Percentiles rank a stretch among this genome's conserved stretches.
Evolutionary conservation across 1,139 yeast genomes (phyloP).

Genomic region (Nakaseomyces glabratus): DNA sequence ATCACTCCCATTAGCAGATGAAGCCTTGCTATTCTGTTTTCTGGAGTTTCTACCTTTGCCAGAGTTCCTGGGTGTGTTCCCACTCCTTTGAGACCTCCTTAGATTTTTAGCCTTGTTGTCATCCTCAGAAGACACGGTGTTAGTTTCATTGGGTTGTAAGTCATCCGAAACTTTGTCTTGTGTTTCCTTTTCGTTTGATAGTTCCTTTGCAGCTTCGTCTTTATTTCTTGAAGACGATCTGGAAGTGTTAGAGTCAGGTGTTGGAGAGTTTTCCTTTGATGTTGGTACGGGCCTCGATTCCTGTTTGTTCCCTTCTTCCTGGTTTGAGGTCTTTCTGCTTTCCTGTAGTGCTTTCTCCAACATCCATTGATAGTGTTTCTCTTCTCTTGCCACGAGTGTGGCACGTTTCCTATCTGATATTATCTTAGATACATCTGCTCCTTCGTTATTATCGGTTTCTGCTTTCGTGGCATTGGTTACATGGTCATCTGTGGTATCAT

Average conservation of each 20-base stretch:
- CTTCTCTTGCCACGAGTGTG: conserved; percentile 33
- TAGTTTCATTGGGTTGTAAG: neutral
- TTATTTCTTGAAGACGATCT: neutral
- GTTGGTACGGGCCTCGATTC: neutral
- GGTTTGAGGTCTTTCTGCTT: conserved; percentile 28
- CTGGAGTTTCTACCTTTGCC: conserved; percentile 13
- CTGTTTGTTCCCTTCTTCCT: conserved; percentile 15
- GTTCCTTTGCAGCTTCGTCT: neutral
- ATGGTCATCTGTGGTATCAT: conserved; percentile 9
- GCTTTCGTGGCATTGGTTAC: conserved; percentile 5
- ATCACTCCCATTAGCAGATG: conserved; percentile 13
- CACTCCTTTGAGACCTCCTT: conserved; percentile 11
- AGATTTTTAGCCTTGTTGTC: conserved; percentile 10
- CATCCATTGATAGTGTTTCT: conserved; percentile 34
- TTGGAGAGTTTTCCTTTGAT: neutral
- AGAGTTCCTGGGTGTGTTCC: conserved; percentile 10
- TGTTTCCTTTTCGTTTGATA: neutral
- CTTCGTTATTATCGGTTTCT: conserved; percentile 3
- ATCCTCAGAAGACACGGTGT: conserved; percentile 12
- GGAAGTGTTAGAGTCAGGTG: neutral
- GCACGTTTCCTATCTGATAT: conserved; percentile 28
- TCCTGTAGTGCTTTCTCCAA: conserved; percentile 34
- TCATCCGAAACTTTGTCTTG: conserved; percentile 5
- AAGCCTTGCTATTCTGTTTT: conserved; percentile 17
- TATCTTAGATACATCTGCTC: conserved; percentile 7